Evolutionary conservation across 2,329 filamentous ascomycete species (phyloP), one percentile per base, ranked within the genome.

Genomic region (Eutypa lata): DNA sequence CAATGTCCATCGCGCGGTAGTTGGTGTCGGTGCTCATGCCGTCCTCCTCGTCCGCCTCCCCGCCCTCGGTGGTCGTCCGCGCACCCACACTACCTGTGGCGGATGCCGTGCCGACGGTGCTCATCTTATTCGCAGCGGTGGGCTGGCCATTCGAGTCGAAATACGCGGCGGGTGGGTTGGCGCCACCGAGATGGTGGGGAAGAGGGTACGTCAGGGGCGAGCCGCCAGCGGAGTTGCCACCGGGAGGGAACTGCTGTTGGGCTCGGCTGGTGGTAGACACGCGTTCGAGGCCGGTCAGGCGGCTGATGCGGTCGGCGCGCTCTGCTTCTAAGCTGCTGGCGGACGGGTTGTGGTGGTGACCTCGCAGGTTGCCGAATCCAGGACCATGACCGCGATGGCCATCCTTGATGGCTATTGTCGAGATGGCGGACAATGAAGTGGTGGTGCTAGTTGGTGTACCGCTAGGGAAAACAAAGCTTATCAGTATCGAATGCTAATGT

Each of bases 341-440:
- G 19, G 86, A 88, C 7, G 83, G 72, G 60, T 80, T 75, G 62
- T 82, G 78, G 64, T 84, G 72, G 68, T 85, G 75, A 63, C 81
- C 76, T 48, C 84, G 83, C 43, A 72, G 71, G 38, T 72, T 70
- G 56, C 77, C 77, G 52, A 81, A 77, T 53, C 71, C 71, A 54
- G 82, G 83, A 26, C 87, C 80, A 67, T 91, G 85, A 58, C 93
- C 93, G 55, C 91, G 89, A 67, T 97, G 91, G 62, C 93, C 93
- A 68, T 97, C 93, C 73, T 97, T 96, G 79, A 96, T 96, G 49
- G 93, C 93, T 13, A 91, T 94, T 18, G 93, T 97, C 16, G 91
- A 96, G 47, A 97, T 82, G 40, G 91, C 87, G 24, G 91, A 96
- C 65, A 97, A 87, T 49, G 91, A 95, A 13, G 92, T 97, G 3